Conservation (phyloP, 2,329 filamentous ascomycete species). For the Hypoxylon sp. region DNA sequence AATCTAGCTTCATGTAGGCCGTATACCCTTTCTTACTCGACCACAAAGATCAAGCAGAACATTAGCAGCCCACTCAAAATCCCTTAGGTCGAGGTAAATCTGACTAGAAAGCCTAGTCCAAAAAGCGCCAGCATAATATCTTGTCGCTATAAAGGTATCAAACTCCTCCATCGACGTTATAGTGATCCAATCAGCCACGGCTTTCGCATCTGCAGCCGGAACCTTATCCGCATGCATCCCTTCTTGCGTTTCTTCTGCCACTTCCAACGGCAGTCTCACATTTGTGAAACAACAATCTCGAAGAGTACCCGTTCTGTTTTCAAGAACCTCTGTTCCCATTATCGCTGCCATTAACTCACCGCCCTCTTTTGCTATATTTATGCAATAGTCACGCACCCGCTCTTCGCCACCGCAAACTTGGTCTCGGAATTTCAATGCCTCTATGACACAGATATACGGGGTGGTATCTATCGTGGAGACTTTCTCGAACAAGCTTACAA, state of each 20-base stretch:
- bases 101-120: conserved; percentile 51
- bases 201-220: conserved; percentile 44
- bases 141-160: conserved; percentile 52
- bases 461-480: conserved; percentile 76
- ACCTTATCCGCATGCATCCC: conserved; percentile 29
- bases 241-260: conserved; percentile 26
- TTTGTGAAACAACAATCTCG: conserved; percentile 73
- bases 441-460: conserved; percentile 73
- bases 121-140: conserved; percentile 50
- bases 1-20: conserved; percentile 11
- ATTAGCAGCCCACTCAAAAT: conserved; percentile 52
- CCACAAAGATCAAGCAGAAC: conserved; percentile 50
- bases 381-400: conserved; percentile 71
- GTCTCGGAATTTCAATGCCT: conserved; percentile 73
- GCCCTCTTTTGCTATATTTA: conserved; percentile 67
- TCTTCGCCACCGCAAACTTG: conserved; percentile 75
- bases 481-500: conserved; percentile 74
- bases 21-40: conserved; percentile 44
- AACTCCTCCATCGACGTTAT: conserved; percentile 50
- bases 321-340: conserved; percentile 75
- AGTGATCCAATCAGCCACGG: conserved; percentile 53
- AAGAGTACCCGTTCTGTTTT: conserved; percentile 65
- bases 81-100: conserved; percentile 50
- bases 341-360: conserved; percentile 68
- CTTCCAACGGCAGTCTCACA: conserved; percentile 69